Evolutionary conservation across 441 rosid species (phyloP), one percentile per base, ranked within the genome.

Genomic region (Adansonia grandidieri): DNA sequence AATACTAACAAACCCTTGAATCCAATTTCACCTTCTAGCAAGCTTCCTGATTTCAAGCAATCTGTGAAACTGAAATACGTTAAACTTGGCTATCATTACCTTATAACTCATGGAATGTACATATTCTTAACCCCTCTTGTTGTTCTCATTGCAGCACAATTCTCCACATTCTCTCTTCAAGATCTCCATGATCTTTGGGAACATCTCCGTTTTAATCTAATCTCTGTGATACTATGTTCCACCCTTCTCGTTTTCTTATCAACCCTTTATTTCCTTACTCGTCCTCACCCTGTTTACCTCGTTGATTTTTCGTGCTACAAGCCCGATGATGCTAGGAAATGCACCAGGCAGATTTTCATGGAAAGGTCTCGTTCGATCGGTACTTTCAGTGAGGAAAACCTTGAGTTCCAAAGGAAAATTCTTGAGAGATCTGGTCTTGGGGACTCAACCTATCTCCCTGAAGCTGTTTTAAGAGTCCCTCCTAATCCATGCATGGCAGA

Each of bases 31-130:
- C 56, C 72, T 68, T 68, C 72, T 17, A 3, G 20, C 53, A 69
- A 20, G 73, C 73, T 69, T 45, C 86, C 86, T 10, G 86, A 80
- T 76, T 80, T 83, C 79, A 80, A 78, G 70, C 78, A 78, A 22
- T 83, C 86, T 22, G 70, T 83, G 74, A 83, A 80, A 54, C 73
- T 83, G 24, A 83, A 83, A 73, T 80, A 83, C 8, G 86, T 83
- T 19, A 83, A 83, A 71, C 86, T 83, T 61, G 86, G 86, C 17
- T 83, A 83, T 78, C 86, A 80, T 67, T 75, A 71, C 76, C 78
- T 83, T 15, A 78, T 83, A 17, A 80, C 81, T 60, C 86, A 83
- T 75, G 83, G 79, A 54, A 75, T 83, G 82, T 83, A 65, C 76
- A 81, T 83, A 40, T 72, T 80, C 60, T 78, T 83, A 24, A 68